phyloP scores from a whole-genome alignment of 2,329 filamentous ascomycete species.

The Waltergamsia citrina region DNA sequence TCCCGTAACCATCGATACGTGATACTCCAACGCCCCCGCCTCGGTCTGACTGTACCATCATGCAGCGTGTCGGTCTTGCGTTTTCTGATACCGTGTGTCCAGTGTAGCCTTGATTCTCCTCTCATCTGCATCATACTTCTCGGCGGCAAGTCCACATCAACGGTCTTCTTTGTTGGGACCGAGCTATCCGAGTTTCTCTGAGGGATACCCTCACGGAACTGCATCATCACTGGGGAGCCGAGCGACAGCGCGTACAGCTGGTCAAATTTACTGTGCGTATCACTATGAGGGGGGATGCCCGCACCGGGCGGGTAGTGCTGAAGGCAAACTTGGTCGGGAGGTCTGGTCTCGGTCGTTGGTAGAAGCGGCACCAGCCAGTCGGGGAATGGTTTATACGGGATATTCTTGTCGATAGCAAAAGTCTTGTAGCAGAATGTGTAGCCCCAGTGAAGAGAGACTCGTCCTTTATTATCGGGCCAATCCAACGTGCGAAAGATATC shows the following conservation, averaged over 20 bases:
- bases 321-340: conserved; percentile 48
- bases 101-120: conserved; percentile 39
- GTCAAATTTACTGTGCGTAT: conserved; percentile 40
- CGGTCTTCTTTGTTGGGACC: conserved; percentile 8
- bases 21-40: conserved; percentile 41
- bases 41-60: conserved; percentile 32
- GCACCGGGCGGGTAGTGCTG: conserved; percentile 51
- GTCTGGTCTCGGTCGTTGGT: conserved; percentile 28
- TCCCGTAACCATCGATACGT: conserved; percentile 44
- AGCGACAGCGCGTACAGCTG: conserved; percentile 35
- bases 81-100: conserved; percentile 45
- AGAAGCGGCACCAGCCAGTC: conserved; percentile 39
- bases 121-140: conserved; percentile 42
- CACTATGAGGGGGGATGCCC: conserved; percentile 52
- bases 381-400: conserved; percentile 40
- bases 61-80: conserved; percentile 38
- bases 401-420: conserved; percentile 40
- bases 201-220: conserved; percentile 22
- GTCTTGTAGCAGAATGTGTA: conserved; percentile 51
- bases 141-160: conserved; percentile 36
- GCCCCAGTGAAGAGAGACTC: conserved; percentile 43
- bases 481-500: conserved; percentile 29
- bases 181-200: neutral
- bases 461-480: conserved; percentile 36
- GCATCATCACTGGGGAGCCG: conserved; percentile 32